Evolutionary conservation across 352 stramenopile genomes (phyloP), one percentile per base, ranked within the genome.

Genomic region (Sclerospora graminicola): DNA sequence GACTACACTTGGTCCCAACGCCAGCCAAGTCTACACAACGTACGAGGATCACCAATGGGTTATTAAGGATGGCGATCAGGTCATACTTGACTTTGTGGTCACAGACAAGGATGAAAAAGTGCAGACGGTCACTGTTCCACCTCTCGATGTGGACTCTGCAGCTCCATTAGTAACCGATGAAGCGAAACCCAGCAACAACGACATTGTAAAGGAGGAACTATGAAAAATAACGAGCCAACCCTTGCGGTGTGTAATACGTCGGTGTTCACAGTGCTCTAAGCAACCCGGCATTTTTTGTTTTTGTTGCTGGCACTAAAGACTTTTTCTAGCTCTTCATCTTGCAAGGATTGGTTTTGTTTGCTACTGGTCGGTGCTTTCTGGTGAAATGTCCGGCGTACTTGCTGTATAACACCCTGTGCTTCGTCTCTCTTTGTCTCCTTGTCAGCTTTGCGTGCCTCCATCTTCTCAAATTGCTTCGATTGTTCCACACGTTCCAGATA

Each of bases 401-500:
- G 61, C 46, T 63, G 54, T 41, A 66, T 59, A 13, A 32, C 38
- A 30, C 53, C 43, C 24, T 42, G 37, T 51, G 27, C 18, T 45
- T 5, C 37, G 11, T 42, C 24, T 4, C 23, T 16, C 35, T 48
- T 38, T 14, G 60, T 61, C 39, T 62, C 60, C 39, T 52, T 63
- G 43, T 62, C 50, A 6, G 54, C 54, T 69, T 90, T 91, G 42
- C 77, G 77, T 43, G 84, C 69, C 28, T 86, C 79, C 73, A 92
- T 90, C 52, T 85, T 86, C 16, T 86, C 63, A 41, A 89, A 80
- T 54, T 85, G 60, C 45, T 93, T 93, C 14, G 77, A 84, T 57
- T 91, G 75, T 31, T 93, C 77, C 34, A 94, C 80, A 29, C 82
- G 81, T 46, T 91, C 82, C 38, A 94, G 50, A 45, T 90, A 94